phyloP scores from a whole-genome alignment of 1,139 yeast species.

The Meyerozyma carpophila region DNA sequence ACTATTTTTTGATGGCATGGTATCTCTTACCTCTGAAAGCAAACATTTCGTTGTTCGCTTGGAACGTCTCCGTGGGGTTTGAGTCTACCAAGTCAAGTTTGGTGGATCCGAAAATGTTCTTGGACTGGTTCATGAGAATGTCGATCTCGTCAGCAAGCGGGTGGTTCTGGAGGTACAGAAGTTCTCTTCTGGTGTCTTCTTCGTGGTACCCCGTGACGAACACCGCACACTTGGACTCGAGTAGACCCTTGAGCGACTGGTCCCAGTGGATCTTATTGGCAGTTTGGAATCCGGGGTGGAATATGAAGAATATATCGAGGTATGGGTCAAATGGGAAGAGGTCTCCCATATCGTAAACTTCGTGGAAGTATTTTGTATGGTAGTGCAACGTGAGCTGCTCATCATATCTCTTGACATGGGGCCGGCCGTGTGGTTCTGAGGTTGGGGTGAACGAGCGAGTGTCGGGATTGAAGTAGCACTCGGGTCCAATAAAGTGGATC shows the following conservation, averaged over 20 bases:
- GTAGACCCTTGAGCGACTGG: conserved; percentile 74
- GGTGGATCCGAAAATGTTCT: conserved; percentile 75
- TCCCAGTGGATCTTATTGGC: conserved; percentile 81
- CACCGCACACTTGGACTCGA: conserved; percentile 89
- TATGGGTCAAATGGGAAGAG: conserved; percentile 98
- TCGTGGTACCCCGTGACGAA: conserved; percentile 88
- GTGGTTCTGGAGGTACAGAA: conserved; percentile 66
- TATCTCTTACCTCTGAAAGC: conserved; percentile 96
- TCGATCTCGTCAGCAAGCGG: conserved; percentile 65
- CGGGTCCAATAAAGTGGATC: conserved; percentile 92
- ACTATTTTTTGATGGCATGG: conserved; percentile 58
- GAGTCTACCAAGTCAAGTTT: conserved; percentile 92
- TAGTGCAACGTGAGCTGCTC: conserved; percentile 69
- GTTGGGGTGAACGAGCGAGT: conserved; percentile 33
- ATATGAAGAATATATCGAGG: conserved; percentile 82
- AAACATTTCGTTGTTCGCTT: conserved; percentile 81
- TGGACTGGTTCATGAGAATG: conserved; percentile 67
- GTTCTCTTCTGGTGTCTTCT: conserved; percentile 64
- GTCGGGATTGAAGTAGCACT: conserved; percentile 66
- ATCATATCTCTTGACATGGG: conserved; percentile 70
- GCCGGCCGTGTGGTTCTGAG: conserved; percentile 44
- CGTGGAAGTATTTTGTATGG: conserved; percentile 90
- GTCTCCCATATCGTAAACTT: conserved; percentile 84
- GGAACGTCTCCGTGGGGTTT: conserved; percentile 89
- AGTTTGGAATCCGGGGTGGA: conserved; percentile 93